A percentile compares a stretch with the other conserved stretches of the same genome.
phyloP scores from a whole-genome alignment of 2,329 filamentous ascomycete genomes.

The Fusarium oxysporum region DNA sequence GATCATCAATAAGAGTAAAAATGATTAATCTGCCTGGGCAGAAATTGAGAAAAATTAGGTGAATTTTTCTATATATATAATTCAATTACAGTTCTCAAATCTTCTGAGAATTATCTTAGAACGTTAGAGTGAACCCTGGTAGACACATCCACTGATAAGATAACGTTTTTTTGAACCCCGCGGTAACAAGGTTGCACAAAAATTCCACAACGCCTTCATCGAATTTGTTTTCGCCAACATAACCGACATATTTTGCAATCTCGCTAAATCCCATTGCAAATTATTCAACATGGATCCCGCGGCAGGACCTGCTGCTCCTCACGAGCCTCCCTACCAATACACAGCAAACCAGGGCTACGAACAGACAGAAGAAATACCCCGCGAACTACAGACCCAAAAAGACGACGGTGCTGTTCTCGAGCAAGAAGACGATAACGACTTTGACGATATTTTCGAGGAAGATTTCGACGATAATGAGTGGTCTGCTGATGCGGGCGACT shows the following conservation, averaged over 20 bases:
- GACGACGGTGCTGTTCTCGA: constrained; percentile 40
- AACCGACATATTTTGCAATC: background rate
- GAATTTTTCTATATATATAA: background rate
- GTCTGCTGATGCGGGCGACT: constrained; percentile 70
- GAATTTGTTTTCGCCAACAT: constrained; percentile 4
- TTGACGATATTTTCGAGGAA: constrained; percentile 51
- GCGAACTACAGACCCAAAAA: constrained; percentile 47
- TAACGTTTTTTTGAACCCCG: constrained; percentile 41
- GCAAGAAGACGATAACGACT: constrained; percentile 41
- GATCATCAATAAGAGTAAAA: background rate
- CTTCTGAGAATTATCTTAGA: background rate
- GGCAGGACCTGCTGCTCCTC: constrained; percentile 53
- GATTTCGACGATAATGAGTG: constrained; percentile 74
- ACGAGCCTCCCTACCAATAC: constrained; percentile 59
- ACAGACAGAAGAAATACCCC: constrained; percentile 51
- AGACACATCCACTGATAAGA: constrained; percentile 32
- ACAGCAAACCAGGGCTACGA: constrained; percentile 59
- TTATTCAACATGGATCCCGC: constrained; percentile 28
- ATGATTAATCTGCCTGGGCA: background rate
- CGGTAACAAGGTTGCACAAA: constrained; percentile 40
- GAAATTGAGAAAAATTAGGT: background rate
- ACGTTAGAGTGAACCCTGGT: constrained; percentile 8
- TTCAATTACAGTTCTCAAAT: background rate
- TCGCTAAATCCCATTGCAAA: constrained; percentile 4
- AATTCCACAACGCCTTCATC: constrained; percentile 34